phyloP scores from a whole-genome alignment of 2,329 filamentous ascomycete genomes.

The Cercospora sp. region DNA sequence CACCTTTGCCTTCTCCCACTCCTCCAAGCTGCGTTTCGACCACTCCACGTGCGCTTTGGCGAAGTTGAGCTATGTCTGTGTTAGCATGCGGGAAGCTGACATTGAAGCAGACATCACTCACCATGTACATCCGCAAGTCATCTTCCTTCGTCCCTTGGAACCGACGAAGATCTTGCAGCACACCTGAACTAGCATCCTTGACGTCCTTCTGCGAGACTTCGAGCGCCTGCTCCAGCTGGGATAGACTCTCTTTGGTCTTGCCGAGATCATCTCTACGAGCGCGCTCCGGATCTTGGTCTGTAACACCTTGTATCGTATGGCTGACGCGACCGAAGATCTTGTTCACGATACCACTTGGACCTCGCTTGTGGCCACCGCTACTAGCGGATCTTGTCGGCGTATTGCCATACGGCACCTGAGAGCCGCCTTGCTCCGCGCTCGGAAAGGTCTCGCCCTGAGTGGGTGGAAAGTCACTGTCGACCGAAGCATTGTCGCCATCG shows the following conservation, averaged over 20 bases:
- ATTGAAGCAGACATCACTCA: slow-evolving; percentile 51
- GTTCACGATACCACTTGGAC: slow-evolving; percentile 81
- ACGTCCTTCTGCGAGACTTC: slow-evolving; percentile 88
- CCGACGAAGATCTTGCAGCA: slow-evolving; percentile 83
- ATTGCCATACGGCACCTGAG: slow-evolving; percentile 45
- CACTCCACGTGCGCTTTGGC: slow-evolving; percentile 91
- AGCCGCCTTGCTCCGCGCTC: slow-evolving; percentile 66
- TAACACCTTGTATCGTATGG: slow-evolving; percentile 93
- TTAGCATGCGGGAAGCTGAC: slow-evolving; percentile 5
- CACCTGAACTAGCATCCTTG: slow-evolving; percentile 84
- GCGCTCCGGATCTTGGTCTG: slow-evolving; percentile 91
- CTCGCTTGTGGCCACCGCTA: slow-evolving; percentile 66
- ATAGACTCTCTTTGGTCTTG: slow-evolving; percentile 87
- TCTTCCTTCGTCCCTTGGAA: slow-evolving; percentile 97
- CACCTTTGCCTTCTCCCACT: slow-evolving; percentile 85
- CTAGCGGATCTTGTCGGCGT: slow-evolving; percentile 31
- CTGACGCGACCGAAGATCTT: slow-evolving; percentile 93
- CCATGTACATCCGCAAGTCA: slow-evolving; percentile 92
- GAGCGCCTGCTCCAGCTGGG: slow-evolving; percentile 85
- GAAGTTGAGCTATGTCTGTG: slow-evolving; percentile 70
- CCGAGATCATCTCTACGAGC: slow-evolving; percentile 91
- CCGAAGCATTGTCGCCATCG: slow-evolving; percentile 77
- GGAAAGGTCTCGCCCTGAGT: slow-evolving; percentile 63
- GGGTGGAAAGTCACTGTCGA: slow-evolving; percentile 94
- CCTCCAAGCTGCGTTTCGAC: slow-evolving; percentile 87